Conservation (phyloP, 2,329 filamentous ascomycete genomes). For the Zymoseptoria crescenta region DNA sequence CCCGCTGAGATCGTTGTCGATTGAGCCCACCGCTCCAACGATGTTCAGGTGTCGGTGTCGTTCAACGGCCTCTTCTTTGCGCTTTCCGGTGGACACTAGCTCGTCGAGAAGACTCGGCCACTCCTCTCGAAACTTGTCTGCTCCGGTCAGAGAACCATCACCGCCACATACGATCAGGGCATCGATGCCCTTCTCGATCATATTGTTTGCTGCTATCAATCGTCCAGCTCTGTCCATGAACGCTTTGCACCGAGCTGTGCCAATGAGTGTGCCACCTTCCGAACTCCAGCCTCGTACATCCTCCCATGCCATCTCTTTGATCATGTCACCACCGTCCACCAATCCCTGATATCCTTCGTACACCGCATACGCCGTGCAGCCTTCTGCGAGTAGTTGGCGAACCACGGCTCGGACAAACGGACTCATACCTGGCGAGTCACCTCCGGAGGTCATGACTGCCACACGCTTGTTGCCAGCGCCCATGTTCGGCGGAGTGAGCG, state of each 20-base stretch:
- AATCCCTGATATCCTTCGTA: constrained; percentile 96
- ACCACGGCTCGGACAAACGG: constrained; percentile 83
- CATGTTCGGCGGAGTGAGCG: constrained; percentile 24
- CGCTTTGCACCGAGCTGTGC: constrained; percentile 83
- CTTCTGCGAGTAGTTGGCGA: constrained; percentile 77
- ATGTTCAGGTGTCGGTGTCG: constrained; percentile 88
- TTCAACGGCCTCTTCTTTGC: constrained; percentile 61
- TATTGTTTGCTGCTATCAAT: constrained; percentile 81
- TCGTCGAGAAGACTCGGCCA: constrained; percentile 86
- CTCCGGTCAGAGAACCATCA: constrained; percentile 91
- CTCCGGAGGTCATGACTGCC: constrained; percentile 88
- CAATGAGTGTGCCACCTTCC: constrained; percentile 91
- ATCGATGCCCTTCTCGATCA: constrained; percentile 87
- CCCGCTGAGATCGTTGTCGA: constrained; percentile 95
- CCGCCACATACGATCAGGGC: constrained; percentile 94
- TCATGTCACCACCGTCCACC: constrained; percentile 80
- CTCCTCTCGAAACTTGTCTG: constrained; percentile 84
- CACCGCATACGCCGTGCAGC: constrained; percentile 43
- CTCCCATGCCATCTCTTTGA: constrained; percentile 81
- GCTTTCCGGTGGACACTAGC: constrained; percentile 64
- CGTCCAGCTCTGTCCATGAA: constrained; percentile 87
- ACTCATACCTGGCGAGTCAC: constrained; percentile 93
- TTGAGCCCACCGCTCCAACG: constrained; percentile 90
- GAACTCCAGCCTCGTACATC: constrained; percentile 92
- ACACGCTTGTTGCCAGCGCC: constrained; percentile 52